Evolutionary conservation across 495 filamentous ascomycete genomes (phyloP), one percentile per base, ranked within the genome.

Genomic region (Hypoxylon perforatum): DNA sequence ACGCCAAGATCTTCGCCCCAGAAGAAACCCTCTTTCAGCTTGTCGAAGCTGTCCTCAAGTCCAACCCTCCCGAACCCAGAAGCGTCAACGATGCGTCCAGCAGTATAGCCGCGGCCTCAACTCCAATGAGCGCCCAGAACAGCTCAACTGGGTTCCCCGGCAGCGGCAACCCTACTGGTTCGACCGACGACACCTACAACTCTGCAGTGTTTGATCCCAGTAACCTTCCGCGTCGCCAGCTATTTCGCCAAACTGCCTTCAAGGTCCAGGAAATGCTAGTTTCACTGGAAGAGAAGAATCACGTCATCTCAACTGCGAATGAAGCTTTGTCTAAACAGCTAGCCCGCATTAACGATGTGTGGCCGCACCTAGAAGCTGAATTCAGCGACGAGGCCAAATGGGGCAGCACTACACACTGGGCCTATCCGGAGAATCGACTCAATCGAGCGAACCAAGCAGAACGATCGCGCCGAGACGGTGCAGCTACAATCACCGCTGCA

Each of bases 211-310:
- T 76, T 67, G 81, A 84, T 62, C 76, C 83, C 18, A 77, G 78
- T 57, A 85, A 85, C 62, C 61, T 85, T 30, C 80, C 81, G 51
- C 90, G 88, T 45, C 86, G 91, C 36, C 80, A 86, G 62, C 80
- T 92, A 15, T 93, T 94, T 74, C 84, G 79, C 60, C 81, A 85
- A 47, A 80, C 78, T 23, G 80, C 80, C 5, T 76, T 74, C 47
- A 83, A 86, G 65, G 85, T 94, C 36, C 82, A 86, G 41, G 90
- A 94, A 60, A 88, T 97, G 77, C 86, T 97, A 63, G 84, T 90
- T 57, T 91, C 91, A 0, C 80, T 97, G 30, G 96, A 98, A 67
- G 95, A 99, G 78, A 99, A 99, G 77, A 97, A 96, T 62, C 94
- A 96, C 63, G 93, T 98, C 52, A 89, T 97, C 39, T 88, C 89